Conservation (phyloP, 2,329 filamentous ascomycete species). For the Remersonia thermophila region DNA sequence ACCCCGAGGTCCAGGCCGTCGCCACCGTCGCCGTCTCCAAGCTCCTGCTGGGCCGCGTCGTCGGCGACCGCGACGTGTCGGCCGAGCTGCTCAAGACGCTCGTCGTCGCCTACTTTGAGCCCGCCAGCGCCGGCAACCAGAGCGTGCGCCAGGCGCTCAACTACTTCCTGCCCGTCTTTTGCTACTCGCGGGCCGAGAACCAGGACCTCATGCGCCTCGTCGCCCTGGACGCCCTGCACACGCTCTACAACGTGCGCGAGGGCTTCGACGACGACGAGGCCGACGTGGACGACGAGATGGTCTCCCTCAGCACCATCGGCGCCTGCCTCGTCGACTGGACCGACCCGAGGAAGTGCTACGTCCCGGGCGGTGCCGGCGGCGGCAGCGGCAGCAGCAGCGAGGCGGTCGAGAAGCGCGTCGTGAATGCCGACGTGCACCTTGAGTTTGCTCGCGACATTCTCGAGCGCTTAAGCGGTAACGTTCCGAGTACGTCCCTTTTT, state of each 20-base stretch:
- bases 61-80: conserved; percentile 55
- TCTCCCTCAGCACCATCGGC: conserved; percentile 64
- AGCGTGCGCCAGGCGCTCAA: conserved; percentile 74
- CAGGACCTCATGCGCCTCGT: conserved; percentile 69
- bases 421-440: conserved; percentile 70
- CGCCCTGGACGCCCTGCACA: conserved; percentile 61
- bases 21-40: conserved; percentile 77
- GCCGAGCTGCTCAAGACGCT: conserved; percentile 73
- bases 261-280: conserved; percentile 63
- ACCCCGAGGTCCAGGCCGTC: conserved; percentile 64
- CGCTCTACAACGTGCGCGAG: conserved; percentile 60
- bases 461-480: conserved; percentile 55
- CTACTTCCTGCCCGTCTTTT: conserved; percentile 92
- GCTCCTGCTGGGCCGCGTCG: conserved; percentile 66
- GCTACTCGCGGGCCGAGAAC: conserved; percentile 72
- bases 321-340: conserved; percentile 90
- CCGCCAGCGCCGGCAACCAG: conserved; percentile 67
- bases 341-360: conserved; percentile 69
- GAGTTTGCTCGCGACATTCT: conserved; percentile 66
- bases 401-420: conserved; percentile 48
- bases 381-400: conserved; percentile 33
- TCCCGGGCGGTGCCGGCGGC: conserved; percentile 24
- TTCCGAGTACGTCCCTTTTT: conserved; percentile 45
- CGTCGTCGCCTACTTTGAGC: conserved; percentile 80
- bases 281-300: conserved; percentile 66